phyloP scores from a whole-genome alignment of 495 filamentous ascomycete genomes.

The Pyrenopolyporus hunteri region DNA sequence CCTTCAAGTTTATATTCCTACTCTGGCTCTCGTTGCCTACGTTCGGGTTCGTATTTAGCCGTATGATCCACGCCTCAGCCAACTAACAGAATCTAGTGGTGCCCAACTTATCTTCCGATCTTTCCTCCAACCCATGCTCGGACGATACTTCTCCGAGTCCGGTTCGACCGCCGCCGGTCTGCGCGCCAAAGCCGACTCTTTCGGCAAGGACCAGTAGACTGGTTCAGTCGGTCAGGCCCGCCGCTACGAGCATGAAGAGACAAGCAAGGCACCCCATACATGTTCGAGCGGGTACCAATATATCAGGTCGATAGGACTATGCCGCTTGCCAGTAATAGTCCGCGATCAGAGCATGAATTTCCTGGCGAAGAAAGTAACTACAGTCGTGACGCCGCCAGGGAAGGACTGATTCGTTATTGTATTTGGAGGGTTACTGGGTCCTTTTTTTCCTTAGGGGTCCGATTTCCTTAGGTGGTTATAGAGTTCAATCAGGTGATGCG shows the following conservation, averaged over 20 bases:
- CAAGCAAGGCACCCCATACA: conserved; percentile 15
- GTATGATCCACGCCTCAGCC: not conserved
- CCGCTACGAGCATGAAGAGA: conserved; percentile 24
- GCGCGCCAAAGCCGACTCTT: conserved; percentile 85
- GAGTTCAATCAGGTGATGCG: conserved; percentile 22
- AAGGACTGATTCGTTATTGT: conserved; percentile 15
- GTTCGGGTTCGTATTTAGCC: conserved; percentile 71
- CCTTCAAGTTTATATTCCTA: conserved; percentile 97
- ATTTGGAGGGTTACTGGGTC: conserved; percentile 2
- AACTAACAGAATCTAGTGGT: conserved; percentile 65
- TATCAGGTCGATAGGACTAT: conserved; percentile 14
- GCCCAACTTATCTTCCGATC: conserved; percentile 96
- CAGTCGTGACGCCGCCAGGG: conserved; percentile 15
- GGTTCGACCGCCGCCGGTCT: conserved; percentile 86
- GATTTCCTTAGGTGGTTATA: conserved; percentile 33
- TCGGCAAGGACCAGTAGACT: conserved; percentile 63
- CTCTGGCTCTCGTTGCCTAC: conserved; percentile 97
- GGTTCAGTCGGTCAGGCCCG: conserved; percentile 6
- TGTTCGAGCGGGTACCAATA: conserved; percentile 25
- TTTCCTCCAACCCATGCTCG: conserved; percentile 87
- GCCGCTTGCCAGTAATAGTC: conserved; percentile 2
- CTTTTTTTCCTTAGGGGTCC: conserved; percentile 14
- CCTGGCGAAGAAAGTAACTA: conserved; percentile 11
- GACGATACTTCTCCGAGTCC: conserved; percentile 80
- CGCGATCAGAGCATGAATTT: not conserved